phyloP scores from a whole-genome alignment of 352 stramenopile species.

The Globisporangium radiosum region DNA sequence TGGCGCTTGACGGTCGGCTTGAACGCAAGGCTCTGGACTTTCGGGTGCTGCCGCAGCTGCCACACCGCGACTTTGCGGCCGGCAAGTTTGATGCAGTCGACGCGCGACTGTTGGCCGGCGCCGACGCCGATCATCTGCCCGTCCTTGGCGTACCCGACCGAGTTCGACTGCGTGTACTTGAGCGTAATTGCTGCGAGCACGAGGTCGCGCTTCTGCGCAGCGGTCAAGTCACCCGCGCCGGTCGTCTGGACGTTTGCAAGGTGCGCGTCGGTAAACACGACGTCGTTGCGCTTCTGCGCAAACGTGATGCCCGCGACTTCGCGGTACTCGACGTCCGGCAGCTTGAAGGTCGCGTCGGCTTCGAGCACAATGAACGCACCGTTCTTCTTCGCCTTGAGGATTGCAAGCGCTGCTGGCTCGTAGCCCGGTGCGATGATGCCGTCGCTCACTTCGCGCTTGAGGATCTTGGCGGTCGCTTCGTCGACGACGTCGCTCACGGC shows the following conservation, averaged over 20 bases:
- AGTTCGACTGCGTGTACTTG: slow-evolving; percentile 99
- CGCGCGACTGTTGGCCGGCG: slow-evolving; percentile 97
- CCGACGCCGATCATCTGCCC: slow-evolving; percentile 99
- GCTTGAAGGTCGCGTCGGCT: slow-evolving; percentile 89
- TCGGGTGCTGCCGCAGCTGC: slow-evolving; percentile 98
- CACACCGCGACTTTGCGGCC: slow-evolving; percentile 97
- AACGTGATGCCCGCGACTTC: slow-evolving; percentile 99
- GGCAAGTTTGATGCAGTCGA: slow-evolving; percentile 99
- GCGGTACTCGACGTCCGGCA: slow-evolving; percentile 94
- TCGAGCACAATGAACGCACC: slow-evolving; percentile 99
- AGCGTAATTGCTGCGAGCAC: slow-evolving; percentile 98
- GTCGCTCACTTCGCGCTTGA: slow-evolving; percentile 99
- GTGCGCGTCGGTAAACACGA: slow-evolving; percentile 92
- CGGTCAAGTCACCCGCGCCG: slow-evolving; percentile 73
- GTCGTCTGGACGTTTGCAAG: slow-evolving; percentile 92
- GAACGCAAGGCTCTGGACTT: slow-evolving; percentile 94
- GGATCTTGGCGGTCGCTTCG: slow-evolving; percentile 95
- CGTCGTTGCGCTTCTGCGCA: slow-evolving; percentile 97
- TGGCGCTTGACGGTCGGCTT: slow-evolving; percentile 97
- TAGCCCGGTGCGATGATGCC: slow-evolving; percentile 99
- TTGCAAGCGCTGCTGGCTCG: slow-evolving; percentile 95
- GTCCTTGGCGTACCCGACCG: slow-evolving; percentile 97
- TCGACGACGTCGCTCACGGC: slow-evolving; percentile 98
- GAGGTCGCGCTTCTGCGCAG: slow-evolving; percentile 94
- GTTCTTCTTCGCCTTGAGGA: slow-evolving; percentile 98